Evolutionary conservation across 768 basidiomycete genomes (phyloP), one percentile per base, ranked within the genome.

Genomic region (Auriculariales sp.): DNA sequence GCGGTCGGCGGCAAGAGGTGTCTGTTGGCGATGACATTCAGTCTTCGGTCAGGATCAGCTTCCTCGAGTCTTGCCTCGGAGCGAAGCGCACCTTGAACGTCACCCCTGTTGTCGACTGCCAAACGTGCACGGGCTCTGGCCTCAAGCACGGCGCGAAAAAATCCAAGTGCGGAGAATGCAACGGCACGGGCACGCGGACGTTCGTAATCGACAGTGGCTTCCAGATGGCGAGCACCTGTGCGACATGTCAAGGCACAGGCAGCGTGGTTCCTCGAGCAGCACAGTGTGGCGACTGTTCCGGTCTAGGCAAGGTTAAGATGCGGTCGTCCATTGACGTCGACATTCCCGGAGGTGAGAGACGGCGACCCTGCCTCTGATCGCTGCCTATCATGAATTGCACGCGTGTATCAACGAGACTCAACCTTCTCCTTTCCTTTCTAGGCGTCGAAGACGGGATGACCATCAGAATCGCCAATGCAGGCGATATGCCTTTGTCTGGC

Each of bases 361-460:
- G 28, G 19, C 27, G 28, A 34, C 47, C 39, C 46, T 45, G 47
- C 28, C 47, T 49, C 12, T 19, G 11, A 27, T 31, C 7, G 12
- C 14, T 25, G 34, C 49, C 42, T 28, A 33, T 30, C 17, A 28
- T 42, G 10, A 33, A 10, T 30, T 42, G 15, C n/a, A 34, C 15
- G 28, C n/a, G 35, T 51, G 35, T 36, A 6, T 5, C 35, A 3
- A 5, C 6, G 35, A 17, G 17, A 36, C 17, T 36, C 24, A 45
- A 53, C 34, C 47, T 32, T 49, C 17, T 49, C 46, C 52, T 51
- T 46, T 32, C 50, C 53, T 31, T n/a, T 48, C 12, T 58, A 92
- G 89, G 92, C 39, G 82, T 94, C 35, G 93, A 98, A 65, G 90
- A 97, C 59, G 93, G 93, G 28, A 93, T 93, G 88, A 75, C 81